Evolutionary conservation across 1,284 basidiomycete genomes (phyloP), one percentile per base, ranked within the genome.

Genomic region (Marasmius sp.): DNA sequence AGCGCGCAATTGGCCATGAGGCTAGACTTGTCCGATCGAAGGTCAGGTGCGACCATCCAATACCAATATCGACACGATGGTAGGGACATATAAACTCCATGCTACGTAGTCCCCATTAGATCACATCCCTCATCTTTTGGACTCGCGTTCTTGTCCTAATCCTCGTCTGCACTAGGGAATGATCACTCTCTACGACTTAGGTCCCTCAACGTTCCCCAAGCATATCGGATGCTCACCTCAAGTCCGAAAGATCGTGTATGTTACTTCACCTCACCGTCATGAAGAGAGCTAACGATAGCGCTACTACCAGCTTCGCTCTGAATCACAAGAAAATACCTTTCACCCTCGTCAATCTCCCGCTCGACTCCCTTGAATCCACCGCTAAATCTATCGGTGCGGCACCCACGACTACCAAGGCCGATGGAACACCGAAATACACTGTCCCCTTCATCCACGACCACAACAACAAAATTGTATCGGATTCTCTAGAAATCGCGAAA

Each of bases 371-470:
- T 49, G 11, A 52, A 7, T 60, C 22, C 4, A 22, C 7, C 14
- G 20, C 51, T 16, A 54, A 57, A 18, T 49, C 54, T 49, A n/a
- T 55, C 10, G 45, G 61, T n/a, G 55, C 50, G 33, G 16, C 27
- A 3, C 57, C 63, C 4, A 48, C 58, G 16, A 27, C 10, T 22
- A 33, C 36, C 6, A 51, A 50, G 37, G 27, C 54, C n/a, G 64
- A 65, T 34, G 64, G 61, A 4, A 54, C 37, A n/a, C 61, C 61
- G 1, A 22, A 43, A 6, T 62, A 65, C 59, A 65, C 64, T 10
- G 34, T 65, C n/a, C 64, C 64, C 14, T 36, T 62, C 22, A 58
- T 65, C 37, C 69, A 74, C 48, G 52, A 53, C 7, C 59, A 63
- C 11, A 10, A 45, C 49, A 58, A 51, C 10, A 41, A 33, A 38